Base-by-base conservation (phyloP, 2,329 filamentous ascomycete genomes). In the Paraphoma chrysanthemicola region DNA sequence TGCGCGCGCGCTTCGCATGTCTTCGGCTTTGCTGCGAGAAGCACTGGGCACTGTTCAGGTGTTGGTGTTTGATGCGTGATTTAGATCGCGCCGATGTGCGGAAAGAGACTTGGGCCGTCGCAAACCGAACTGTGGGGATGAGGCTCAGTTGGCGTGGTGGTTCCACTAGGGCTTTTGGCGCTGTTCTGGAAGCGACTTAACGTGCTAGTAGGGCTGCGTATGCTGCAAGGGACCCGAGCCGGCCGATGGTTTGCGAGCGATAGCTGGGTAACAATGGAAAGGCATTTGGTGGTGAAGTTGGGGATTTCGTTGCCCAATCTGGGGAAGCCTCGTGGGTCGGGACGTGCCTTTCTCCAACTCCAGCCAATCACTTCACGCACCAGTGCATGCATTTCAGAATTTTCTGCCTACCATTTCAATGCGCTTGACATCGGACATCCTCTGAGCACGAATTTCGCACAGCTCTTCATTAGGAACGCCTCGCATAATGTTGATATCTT, bases 111-210 rank as follows among this genome's bases (percentile, higher is more conserved):
- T 60, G 49, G 53, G 54, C 67, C 67, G 67, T 62, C 18, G 62
- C 43, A 54, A 68, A 51, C 60, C 67, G 67, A 23, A 44, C 18
- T 30, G 33, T 44, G 52, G 41, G 52, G 44, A 48, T 56, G 66
- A 64, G 64, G 61, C 60, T 67, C 51, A 51, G 50, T 9, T 38
- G 16, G 12, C 17, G 41, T 28, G 39, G 16, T 44, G 42, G 8
- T 29, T 38, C 39, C 42, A 48, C 38, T 29, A 36, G 7, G 11
- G 28, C 30, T 44, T 30, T 29, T 44, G 30, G 48, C 48, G 18
- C 47, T 45, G 38, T 51, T 65, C 51, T 63, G 38, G 58, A 65
- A 47, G 28, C 16, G 10, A 39, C 49, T 58, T 60, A 53, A 52
- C 44, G 39, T 47, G 11, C 38, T 51, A 56, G 53, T 29, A 30